Conservation (phyloP, 371 early-diverging fungal genomes). For the Mucor indicus region DNA sequence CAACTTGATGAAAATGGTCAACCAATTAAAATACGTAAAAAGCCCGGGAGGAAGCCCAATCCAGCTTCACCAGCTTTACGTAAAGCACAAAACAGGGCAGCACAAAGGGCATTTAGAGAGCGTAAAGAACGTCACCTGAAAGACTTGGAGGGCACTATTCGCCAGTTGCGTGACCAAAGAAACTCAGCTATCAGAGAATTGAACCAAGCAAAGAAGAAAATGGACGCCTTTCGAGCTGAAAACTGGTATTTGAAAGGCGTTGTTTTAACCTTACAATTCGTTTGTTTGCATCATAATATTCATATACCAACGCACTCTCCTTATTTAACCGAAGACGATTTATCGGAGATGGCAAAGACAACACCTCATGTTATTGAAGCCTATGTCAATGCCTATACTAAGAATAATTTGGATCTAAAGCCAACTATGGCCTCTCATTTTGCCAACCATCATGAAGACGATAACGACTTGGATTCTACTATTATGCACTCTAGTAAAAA, state of each 20-base stretch:
- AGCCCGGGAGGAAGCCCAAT: slow-evolving; percentile 77
- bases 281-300: slow-evolving; percentile 37
- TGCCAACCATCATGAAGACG: slow-evolving; percentile 8
- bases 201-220: slow-evolving; percentile 33
- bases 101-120: slow-evolving; percentile 77
- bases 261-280: slow-evolving; percentile 48
- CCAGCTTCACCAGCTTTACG: slow-evolving; percentile 65
- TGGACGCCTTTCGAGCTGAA: slow-evolving; percentile 56
- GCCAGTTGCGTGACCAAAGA: slow-evolving; percentile 56
- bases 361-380: slow-evolving; percentile 39
- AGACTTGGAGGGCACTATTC: slow-evolving; percentile 61
- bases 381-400: slow-evolving; percentile 38
- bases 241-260: slow-evolving; percentile 57
- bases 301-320: slow-evolving; percentile 39
- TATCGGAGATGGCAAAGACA: slow-evolving; percentile 30
- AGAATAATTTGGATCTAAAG: slow-evolving; percentile 32
- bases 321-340: slow-evolving; percentile 29
- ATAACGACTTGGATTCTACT: not conserved
- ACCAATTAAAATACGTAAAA: slow-evolving; percentile 20
- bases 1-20: slow-evolving; percentile 14
- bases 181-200: slow-evolving; percentile 40
- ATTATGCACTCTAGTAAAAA: too few species aligned
- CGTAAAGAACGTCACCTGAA: slow-evolving; percentile 71
- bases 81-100: slow-evolving; percentile 78
- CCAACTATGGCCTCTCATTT: slow-evolving; percentile 38